Conservation (phyloP, 169 alveolate genomes). For the Plasmodium gonderi region DNA sequence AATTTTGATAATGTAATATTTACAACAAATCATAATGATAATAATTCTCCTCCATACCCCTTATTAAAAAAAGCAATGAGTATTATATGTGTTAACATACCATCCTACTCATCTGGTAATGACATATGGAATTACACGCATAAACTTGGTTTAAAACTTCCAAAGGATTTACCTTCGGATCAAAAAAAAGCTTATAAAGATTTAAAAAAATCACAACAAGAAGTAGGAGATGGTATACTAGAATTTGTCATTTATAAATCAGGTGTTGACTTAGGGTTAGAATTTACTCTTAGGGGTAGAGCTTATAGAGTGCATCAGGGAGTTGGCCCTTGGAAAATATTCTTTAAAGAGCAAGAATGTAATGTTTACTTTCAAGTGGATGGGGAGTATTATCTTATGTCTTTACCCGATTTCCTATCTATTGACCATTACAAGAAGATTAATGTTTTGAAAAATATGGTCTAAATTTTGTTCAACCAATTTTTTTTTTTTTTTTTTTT, state of each 20-base stretch:
- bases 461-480: background rate
- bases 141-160: constrained; percentile 73
- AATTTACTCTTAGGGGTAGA: constrained; percentile 76
- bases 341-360: constrained; percentile 76
- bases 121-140: constrained; percentile 75
- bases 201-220: constrained; percentile 73
- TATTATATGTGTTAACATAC: constrained; percentile 81
- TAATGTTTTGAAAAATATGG: constrained; percentile 50
- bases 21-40: constrained; percentile 76
- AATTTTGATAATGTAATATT: constrained; percentile 73
- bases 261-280: constrained; percentile 73
- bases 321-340: constrained; percentile 87
- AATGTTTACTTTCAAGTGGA: constrained; percentile 85
- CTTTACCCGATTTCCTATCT: constrained; percentile 24
- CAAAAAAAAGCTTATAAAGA: constrained; percentile 4
- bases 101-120: constrained; percentile 83
- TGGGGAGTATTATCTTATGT: constrained; percentile 81
- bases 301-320: constrained; percentile 87
- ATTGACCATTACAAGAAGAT: constrained; percentile 52
- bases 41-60: constrained; percentile 51
- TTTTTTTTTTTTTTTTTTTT: background rate
- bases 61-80: constrained; percentile 75
- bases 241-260: constrained; percentile 76
- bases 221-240: constrained; percentile 82
- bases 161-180: constrained; percentile 29